These are phyloP conservation scores for Raddia distichophylla DNA, from an alignment of 176 grass and related monocot genomes.

Conservation along the genomic window DNA sequence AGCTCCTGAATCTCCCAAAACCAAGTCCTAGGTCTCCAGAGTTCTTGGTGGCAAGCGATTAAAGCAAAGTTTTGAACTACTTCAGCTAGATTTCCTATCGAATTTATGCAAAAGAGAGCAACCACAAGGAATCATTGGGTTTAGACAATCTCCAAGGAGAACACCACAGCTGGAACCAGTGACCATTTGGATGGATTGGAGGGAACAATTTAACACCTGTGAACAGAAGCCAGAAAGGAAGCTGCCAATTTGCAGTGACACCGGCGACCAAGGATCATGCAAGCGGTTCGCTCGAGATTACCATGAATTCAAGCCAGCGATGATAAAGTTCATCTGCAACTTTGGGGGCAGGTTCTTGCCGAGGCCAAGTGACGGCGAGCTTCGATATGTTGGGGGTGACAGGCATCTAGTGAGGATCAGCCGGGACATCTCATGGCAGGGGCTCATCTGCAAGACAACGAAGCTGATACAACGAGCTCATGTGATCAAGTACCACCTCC, in stretches of 20 bases:
- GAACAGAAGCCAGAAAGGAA: constrained; percentile 27
- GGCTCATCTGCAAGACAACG: constrained; percentile 54
- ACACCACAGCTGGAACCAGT: constrained; percentile 14
- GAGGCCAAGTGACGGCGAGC: constrained; percentile 68
- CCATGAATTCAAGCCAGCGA: constrained; percentile 39
- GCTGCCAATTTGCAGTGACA: constrained; percentile 6
- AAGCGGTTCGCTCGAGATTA: constrained; percentile 23
- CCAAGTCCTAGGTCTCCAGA: background rate
- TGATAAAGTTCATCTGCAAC: constrained; percentile 79
- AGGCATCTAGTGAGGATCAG: constrained; percentile 65
- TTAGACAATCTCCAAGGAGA: background rate
- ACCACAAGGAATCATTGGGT: background rate
- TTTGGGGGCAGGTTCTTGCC: constrained; percentile 80
- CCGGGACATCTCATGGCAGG: constrained; percentile 67
- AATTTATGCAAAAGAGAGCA: constrained; percentile 57
- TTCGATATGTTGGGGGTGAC: constrained; percentile 78
- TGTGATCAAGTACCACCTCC: constrained; percentile 85
- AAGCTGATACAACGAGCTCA: constrained; percentile 48
- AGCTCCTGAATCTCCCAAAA: background rate
- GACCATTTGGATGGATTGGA: constrained; percentile 40
- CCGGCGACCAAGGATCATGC: constrained; percentile 37
- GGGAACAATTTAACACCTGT: constrained; percentile 16
- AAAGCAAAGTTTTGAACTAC: constrained; percentile 51
- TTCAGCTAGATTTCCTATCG: constrained; percentile 45
- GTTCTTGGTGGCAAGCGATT: constrained; percentile 25